Evolutionary conservation across 164 flowering plant genomes (phyloP), one percentile per base, ranked within the genome.

Genomic region (Berberis thunbergii): DNA sequence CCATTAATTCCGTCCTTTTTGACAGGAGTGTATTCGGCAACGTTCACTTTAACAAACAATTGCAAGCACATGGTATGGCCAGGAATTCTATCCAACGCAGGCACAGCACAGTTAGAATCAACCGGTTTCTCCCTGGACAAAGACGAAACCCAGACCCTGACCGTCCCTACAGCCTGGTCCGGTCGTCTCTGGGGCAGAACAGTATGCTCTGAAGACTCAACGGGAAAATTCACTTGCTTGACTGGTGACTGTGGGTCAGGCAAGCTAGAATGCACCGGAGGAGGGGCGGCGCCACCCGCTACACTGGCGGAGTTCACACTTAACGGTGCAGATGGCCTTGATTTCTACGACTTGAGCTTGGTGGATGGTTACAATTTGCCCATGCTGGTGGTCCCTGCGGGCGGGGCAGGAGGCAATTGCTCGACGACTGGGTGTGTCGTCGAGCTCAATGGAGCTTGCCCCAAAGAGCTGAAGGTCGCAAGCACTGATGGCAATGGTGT

Each of bases 171-270:
- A 7, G 58, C 78, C 0, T 93, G 98, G 98, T 84, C 84, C 8
- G 98, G 98, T 46, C 90, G 96, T 3, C 52, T 93, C 64, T 93
- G 99, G 99, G 99, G 82, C 50, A 75, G 99, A 7, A 91, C 96
- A 39, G 75, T 56, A 60, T 94, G 99, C 77, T 8, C 73, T 52
- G 54, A 73, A 38, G 84, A 83, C 60, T 69, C 89, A 60, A 63
- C 84, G 62, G 89, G 86, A 0, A 80, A 83, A 26, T 84, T 94
- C 77, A 49, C 87, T 7, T 94, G 99, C 76, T 60, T 64, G 45
- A 91, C 97, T 7, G 99, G 86, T 48, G 99, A 94, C 67, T 94
- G 99, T 65, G 93, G 88, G 54, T 86, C 97, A 39, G 87, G 87
- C 0, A 81, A 70, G 49, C 2, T 88, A 0, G 91, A 86, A 69